Base-by-base conservation (phyloP, 768 basidiomycete species). In the Melanogaster broomeanus region DNA sequence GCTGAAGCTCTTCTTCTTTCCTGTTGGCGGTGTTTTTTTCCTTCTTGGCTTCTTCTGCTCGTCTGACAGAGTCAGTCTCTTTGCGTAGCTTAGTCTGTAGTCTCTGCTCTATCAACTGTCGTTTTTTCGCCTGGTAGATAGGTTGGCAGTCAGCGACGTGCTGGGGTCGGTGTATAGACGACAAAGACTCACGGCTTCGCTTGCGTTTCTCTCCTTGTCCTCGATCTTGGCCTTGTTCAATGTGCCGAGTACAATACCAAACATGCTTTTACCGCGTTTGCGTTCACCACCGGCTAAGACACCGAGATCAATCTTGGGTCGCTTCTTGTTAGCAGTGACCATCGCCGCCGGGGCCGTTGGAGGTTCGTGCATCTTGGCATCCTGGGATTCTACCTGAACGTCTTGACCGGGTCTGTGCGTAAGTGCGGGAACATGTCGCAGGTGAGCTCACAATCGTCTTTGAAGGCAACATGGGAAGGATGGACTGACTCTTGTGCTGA, bases 181-280 rank as follows among this genome's bases (percentile, higher is more conserved):
- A 24, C 38, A 27, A 34, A n/a, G 34, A 69, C 72, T 67, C 53
- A 91, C 90, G 61, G 90, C 88, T 61, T 93, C 90, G 69, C 88
- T 90, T n/a, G 85, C 84, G 65, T 79, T 89, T 53, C 89, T 77
- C 75, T 88, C 84, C 66, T 88, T 86, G 69, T 90, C 90, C 75
- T 93, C 90, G 58, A 80, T 85, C 75, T 90, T 91, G 57, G 90
- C 90, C 76, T 88, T 89, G 74, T 86, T 89, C 55, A 93, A 80
- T 58, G 90, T 93, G 46, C 88, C 88, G 51, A 93, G 70, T 57
- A 91, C 75, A 58, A 92, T 76, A 55, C 89, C 90, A 74, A 93
- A 89, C 87, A 91, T 89, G 73, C 81, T 83, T 81, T 88, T 90
- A 67, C 90, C 90, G 62, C 88, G 86, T 73, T 87, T 90, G 63